phyloP scores from a whole-genome alignment of 2,329 filamentous ascomycete species.

The Diplodia corticola region DNA sequence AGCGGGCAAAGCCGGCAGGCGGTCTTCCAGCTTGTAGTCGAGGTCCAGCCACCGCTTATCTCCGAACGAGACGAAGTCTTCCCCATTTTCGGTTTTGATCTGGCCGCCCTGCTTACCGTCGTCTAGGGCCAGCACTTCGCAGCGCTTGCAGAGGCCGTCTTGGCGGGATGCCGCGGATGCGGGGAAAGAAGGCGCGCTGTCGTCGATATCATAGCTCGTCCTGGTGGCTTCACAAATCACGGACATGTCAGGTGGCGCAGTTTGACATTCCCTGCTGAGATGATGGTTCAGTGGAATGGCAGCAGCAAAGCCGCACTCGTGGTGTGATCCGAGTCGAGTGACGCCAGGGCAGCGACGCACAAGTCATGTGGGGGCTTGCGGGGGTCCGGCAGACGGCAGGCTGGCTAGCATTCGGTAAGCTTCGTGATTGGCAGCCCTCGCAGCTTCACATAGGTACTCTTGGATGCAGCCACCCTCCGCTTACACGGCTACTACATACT shows the following conservation, averaged over 20 bases:
- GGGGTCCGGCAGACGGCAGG: background rate
- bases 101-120: background rate
- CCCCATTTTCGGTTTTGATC: background rate
- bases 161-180: background rate
- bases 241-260: background rate
- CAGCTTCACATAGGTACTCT: background rate
- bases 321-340: background rate
- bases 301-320: background rate
- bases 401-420: background rate
- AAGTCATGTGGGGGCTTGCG: background rate
- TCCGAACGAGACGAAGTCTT: background rate
- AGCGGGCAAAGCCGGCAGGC: background rate
- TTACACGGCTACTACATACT: background rate
- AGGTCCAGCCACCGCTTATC: background rate
- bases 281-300: background rate
- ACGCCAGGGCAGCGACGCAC: background rate
- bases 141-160: background rate
- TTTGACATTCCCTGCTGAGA: background rate
- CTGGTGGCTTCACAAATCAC: background rate
- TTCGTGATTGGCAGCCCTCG: background rate
- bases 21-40: background rate
- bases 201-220: background rate
- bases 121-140: background rate
- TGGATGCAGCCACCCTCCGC: background rate
- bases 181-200: background rate